A percentile compares a stretch with the other conserved stretches of the same genome.
Evolutionary conservation across 495 filamentous ascomycete species (phyloP).

Genomic region (Neurospora africana): DNA sequence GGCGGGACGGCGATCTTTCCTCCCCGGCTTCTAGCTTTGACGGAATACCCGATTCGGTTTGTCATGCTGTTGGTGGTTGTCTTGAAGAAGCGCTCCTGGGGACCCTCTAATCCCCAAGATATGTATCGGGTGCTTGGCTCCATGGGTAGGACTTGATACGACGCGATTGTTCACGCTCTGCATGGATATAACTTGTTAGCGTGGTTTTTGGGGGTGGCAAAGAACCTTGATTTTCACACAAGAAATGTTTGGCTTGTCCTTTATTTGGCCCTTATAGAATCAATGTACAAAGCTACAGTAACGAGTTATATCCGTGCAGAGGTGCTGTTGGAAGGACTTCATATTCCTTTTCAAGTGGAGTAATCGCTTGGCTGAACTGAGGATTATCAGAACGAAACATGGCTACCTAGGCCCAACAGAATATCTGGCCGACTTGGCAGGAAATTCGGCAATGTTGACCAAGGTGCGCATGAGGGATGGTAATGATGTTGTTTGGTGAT

Average conservation of each 20-base stretch:
- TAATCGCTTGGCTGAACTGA: not conserved
- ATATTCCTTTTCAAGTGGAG: slow-evolving; percentile 2
- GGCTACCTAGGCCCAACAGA: not conserved
- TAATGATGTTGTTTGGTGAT: not conserved
- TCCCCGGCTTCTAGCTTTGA: not conserved
- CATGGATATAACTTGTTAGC: too few relatives aligned
- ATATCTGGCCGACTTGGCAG: not conserved
- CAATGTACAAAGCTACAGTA: too few relatives aligned
- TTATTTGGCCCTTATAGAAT: too few relatives aligned
- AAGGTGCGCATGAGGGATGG: not conserved
- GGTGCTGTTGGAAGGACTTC: not conserved
- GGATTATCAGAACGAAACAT: slow-evolving; percentile 12
- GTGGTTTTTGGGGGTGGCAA: too few relatives aligned
- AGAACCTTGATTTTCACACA: too few relatives aligned
- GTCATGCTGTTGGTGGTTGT: not conserved
- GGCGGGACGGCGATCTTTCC: not conserved
- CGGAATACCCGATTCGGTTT: not conserved
- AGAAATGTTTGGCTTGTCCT: too few relatives aligned
- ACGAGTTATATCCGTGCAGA: too few relatives aligned
- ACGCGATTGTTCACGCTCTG: too few relatives aligned
- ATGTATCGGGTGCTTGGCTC: not conserved
- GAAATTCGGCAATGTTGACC: not conserved
- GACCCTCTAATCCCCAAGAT: not conserved
- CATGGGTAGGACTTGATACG: not conserved
- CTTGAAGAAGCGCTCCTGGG: not conserved